Evolutionary conservation across 2,329 filamentous ascomycete species (phyloP), one percentile per base, ranked within the genome.

Genomic region (Colletotrichum horii): DNA sequence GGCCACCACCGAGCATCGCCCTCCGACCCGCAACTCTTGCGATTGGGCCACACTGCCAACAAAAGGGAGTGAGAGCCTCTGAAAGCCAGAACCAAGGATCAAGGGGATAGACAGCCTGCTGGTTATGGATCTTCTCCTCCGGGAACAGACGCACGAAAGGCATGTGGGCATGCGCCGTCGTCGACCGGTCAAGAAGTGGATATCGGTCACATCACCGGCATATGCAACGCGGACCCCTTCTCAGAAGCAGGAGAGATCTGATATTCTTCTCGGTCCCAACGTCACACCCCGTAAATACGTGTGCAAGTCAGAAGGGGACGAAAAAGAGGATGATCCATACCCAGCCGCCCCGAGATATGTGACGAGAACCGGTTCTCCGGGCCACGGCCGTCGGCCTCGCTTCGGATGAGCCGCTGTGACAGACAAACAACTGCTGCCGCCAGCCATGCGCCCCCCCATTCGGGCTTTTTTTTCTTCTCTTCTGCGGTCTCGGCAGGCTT

Each of bases 151-250:
- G 60, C 60, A 65, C 24, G 38, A 28, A 32, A 65, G 58, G 60
- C 60, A 65, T 22, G 38, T 61, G 58, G 56, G 36, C 32, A 61
- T 32, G 34, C 67, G 36, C 36, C 60, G 22, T 55, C 19, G 58
- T 38, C n/a, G 38, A 75, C 73, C 73, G 73, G 62, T 72, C 62
- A 72, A 75, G 73, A 75, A 72, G 73, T 75, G 69, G 43, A 75
- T 64, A 69, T 64, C 48, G 43, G 66, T 58, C 55, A 32, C 55
- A 75, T 75, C 52, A 61, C 68, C 55, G 62, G 55, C 69, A 71
- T 67, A 60, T 71, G 55, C 68, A 71, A 30, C 61, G 38, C 24
- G 67, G 28, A 43, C 68, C 48, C 58, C 16, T 70, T 56, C 34
- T 19, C 16, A 56, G 66, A 66, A 38, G 68, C 30, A 71, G n/a